These are phyloP conservation scores for Colletotrichum tropicicola DNA, from an alignment of 2,329 filamentous ascomycete genomes.

Conservation along the genomic window DNA sequence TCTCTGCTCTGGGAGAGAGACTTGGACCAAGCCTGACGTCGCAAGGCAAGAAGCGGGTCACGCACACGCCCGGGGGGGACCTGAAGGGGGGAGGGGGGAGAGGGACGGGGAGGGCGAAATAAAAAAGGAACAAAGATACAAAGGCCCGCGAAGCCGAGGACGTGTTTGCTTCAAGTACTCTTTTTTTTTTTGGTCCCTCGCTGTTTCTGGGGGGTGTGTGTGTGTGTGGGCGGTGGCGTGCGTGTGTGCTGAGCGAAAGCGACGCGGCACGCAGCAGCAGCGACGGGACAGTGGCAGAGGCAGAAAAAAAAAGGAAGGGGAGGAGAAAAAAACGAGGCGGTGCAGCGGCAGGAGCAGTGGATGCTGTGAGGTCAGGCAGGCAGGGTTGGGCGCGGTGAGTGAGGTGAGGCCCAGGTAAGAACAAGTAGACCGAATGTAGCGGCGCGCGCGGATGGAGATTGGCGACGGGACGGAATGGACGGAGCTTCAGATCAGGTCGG, in stretches of 20 bases:
- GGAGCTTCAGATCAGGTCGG: neutral
- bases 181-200: slow-evolving; percentile 17
- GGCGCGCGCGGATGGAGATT: neutral
- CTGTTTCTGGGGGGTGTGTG: neutral
- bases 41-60: slow-evolving; percentile 31
- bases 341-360: slow-evolving; percentile 7
- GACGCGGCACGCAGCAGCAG: slow-evolving; percentile 12
- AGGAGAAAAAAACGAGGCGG: slow-evolving; percentile 3
- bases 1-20: slow-evolving; percentile 24
- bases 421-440: neutral
- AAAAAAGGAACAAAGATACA: slow-evolving; percentile 32
- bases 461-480: neutral
- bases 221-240: neutral
- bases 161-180: slow-evolving; percentile 32
- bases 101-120: slow-evolving; percentile 7
- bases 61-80: slow-evolving; percentile 25
- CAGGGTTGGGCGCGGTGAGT: neutral
- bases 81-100: neutral
- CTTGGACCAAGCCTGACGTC: slow-evolving; percentile 29
- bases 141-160: slow-evolving; percentile 30
- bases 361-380: slow-evolving; percentile 1
- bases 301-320: neutral
- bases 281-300: neutral
- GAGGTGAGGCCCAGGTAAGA: neutral
- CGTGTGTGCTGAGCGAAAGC: slow-evolving; percentile 13